Evolutionary conservation across 805 yeast genomes (phyloP).

Genomic region (Metschnikowia corniflorae): DNA sequence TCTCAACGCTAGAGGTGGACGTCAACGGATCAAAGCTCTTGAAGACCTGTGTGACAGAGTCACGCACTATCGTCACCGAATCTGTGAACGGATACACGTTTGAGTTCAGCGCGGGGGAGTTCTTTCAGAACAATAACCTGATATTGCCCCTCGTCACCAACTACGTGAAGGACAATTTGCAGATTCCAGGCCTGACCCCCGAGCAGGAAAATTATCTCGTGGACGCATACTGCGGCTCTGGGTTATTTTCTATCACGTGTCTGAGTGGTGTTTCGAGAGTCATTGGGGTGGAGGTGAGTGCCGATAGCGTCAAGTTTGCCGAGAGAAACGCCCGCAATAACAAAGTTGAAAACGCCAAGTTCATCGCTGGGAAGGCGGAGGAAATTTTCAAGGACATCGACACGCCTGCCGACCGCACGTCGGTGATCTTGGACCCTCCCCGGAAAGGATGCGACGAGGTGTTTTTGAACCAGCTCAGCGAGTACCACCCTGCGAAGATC

Average conservation of each 20-base stretch:
- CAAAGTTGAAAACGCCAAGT: constrained; percentile 71
- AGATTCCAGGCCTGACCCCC: constrained; percentile 31
- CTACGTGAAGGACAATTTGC: constrained; percentile 72
- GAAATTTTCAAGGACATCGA: constrained; percentile 75
- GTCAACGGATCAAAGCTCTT: constrained; percentile 31
- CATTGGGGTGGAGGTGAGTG: constrained; percentile 91
- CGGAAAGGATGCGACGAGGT: constrained; percentile 93
- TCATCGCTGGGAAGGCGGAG: constrained; percentile 91
- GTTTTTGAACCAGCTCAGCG: constrained; percentile 81
- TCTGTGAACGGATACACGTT: constrained; percentile 71
- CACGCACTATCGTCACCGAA: constrained; percentile 78
- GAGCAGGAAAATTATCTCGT: constrained; percentile 59
- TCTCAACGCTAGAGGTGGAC: constrained; percentile 25
- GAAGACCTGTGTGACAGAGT: constrained; percentile 74
- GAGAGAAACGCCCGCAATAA: constrained; percentile 73
- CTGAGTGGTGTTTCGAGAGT: constrained; percentile 77
- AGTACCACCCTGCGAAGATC: constrained; percentile 76
- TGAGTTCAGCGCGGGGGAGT: constrained; percentile 90
- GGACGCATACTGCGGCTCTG: constrained; percentile 96
- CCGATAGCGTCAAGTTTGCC: constrained; percentile 88
- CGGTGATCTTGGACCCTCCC: constrained; percentile 94
- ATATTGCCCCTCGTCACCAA: constrained; percentile 79
- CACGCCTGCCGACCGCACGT: constrained; percentile 71
- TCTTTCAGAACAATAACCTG: constrained; percentile 90
- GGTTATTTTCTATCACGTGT: constrained; percentile 85